Evolutionary conservation across 148 eudicot species (phyloP).

Genomic region (Pouteria glomerata): DNA sequence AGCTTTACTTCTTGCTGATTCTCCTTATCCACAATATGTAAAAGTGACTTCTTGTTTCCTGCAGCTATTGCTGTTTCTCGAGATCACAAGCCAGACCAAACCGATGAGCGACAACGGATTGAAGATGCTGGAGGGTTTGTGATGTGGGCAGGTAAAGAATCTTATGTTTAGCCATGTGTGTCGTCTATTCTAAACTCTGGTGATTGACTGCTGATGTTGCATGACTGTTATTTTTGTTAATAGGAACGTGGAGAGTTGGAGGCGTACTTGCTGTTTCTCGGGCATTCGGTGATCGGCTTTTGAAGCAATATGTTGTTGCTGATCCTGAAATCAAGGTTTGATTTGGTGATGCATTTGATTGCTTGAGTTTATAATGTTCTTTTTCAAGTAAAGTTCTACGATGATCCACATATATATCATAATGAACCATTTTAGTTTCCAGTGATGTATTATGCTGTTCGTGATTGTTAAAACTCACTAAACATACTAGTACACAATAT

Average conservation of each 20-base stretch:
- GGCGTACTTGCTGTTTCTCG: conserved; percentile 99
- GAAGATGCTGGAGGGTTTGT: conserved; percentile 99
- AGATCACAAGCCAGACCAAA: conserved; percentile 99
- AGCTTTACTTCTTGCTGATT: background rate
- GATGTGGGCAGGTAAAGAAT: conserved; percentile 88
- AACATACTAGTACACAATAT: background rate
- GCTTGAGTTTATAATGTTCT: background rate
- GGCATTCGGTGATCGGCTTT: conserved; percentile 91
- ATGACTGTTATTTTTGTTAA: conserved; percentile 10
- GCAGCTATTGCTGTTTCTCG: conserved; percentile 95
- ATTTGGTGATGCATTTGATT: background rate
- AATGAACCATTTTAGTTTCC: background rate
- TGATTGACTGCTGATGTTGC: conserved; percentile 1
- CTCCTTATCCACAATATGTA: background rate
- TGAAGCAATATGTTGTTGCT: conserved; percentile 96
- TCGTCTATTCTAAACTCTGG: background rate
- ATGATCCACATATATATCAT: background rate
- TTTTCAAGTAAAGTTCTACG: background rate
- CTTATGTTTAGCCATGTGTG: background rate
- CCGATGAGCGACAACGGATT: conserved; percentile 90
- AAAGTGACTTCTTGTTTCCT: conserved; percentile 9
- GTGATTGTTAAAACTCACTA: background rate
- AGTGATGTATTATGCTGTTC: background rate
- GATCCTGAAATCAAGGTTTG: conserved; percentile 91
- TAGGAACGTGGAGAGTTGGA: conserved; percentile 99